A percentile compares a stretch with the other conserved stretches of the same genome.
Evolutionary conservation across 352 stramenopile genomes (phyloP).

Genomic region (Thalassiosira sp.): DNA sequence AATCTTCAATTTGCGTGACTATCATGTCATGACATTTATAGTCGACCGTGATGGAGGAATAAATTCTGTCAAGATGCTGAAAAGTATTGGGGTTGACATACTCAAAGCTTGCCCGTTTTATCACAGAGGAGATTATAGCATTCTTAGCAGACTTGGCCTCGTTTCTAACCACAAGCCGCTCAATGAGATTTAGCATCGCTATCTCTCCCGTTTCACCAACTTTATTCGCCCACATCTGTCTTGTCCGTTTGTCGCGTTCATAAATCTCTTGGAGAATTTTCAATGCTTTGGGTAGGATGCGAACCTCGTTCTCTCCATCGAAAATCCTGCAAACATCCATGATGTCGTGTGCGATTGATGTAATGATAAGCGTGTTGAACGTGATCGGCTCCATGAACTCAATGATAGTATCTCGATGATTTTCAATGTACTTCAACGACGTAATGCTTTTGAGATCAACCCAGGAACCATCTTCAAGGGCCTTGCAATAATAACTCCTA

Average conservation of each 20-base stretch:
- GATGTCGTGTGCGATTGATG: constrained; percentile 2
- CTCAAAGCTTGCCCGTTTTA: constrained; percentile 35
- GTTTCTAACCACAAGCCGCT: neutral
- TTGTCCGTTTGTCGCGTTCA: neutral
- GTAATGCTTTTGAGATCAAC: constrained; percentile 15
- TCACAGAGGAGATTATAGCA: constrained; percentile 13
- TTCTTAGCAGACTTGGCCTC: neutral
- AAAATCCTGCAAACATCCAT: constrained; percentile 24
- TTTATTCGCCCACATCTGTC: constrained; percentile 11
- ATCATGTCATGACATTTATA: constrained; percentile 21
- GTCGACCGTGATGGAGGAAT: constrained; percentile 9
- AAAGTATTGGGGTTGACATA: constrained; percentile 19
- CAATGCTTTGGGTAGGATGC: constrained; percentile 9
- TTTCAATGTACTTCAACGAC: constrained; percentile 18
- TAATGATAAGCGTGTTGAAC: constrained; percentile 38
- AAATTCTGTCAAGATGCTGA: constrained; percentile 18
- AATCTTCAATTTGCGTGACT: neutral
- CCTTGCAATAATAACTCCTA: constrained; percentile 23
- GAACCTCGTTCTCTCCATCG: constrained; percentile 10
- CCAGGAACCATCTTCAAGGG: constrained; percentile 10
- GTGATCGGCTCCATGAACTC: constrained; percentile 20
- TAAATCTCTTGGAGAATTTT: constrained; percentile 20
- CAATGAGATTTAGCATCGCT: constrained; percentile 24
- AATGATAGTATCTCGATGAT: constrained; percentile 11
- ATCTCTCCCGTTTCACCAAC: constrained; percentile 19